Base-by-base conservation (phyloP, 495 filamentous ascomycete genomes). In the Lepraria neglecta region DNA sequence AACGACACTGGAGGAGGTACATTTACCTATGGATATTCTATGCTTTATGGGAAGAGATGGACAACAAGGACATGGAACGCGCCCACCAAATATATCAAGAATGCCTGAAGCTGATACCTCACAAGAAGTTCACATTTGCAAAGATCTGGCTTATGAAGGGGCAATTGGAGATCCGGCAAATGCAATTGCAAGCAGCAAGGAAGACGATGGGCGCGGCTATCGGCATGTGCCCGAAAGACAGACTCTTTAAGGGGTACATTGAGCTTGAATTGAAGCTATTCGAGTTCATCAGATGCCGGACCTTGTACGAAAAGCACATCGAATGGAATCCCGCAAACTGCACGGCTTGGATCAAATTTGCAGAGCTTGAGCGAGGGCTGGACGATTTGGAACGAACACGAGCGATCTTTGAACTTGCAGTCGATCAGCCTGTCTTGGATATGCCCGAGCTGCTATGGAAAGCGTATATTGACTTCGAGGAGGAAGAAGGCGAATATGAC, bases 21-120 rank as follows among this genome's bases (percentile, higher is more conserved):
- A 95, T 98, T 63, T 98, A 96, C 72, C 82, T 98, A 4, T 98
- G 92, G 88, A 83, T 97, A 50, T 96, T 97, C 76, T 98, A 98
- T 73, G 94, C 95, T 1, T 73, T 96, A 19, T 97, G 87, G 84
- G 92, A 97, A 71, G 94, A 97, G 69, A 84, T 87, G 78, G 87
- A 91, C 59, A 82, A 82, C 28, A 86, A 87, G 65, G 91, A 97
- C 67, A 70, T 84, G 42, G 81, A 87, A 24, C 85, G 95, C 42
- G 91, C 92, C 9, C 82, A 89, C 33, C 88, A 96, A 68, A 90
- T 98, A 65, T 97, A 96, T 75, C 80, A 88, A 60, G 88, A 92
- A 64, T 95, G 89, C 63, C 75, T 97, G 42, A 87, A 85, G 66
- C 75, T 97, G 28, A 86, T 97, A 64, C 95, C 94, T 0, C 92